Evolutionary conservation across 1,284 basidiomycete species (phyloP), one percentile per base, ranked within the genome.

Genomic region (Ustilago trichophora): DNA sequence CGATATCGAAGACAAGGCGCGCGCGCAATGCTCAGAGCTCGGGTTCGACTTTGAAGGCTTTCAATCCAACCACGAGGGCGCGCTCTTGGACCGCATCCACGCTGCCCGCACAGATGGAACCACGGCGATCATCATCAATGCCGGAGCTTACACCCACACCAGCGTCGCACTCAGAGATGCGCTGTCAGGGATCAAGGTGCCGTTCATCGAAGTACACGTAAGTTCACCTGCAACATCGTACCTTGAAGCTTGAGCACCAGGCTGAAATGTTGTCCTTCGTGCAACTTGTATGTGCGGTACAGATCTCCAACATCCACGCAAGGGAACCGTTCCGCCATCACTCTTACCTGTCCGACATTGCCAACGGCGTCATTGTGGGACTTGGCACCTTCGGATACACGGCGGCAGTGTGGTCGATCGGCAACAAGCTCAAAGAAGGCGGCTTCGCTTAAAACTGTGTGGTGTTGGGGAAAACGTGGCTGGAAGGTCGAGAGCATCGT

Each of bases 121-220:
- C 10, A 31, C 19, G 8, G 55, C 49, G 11, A 72, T 76, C 48
- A 46, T 83, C 11, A 74, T 83, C 55, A 83, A 83, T 38, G 74
- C 82, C 2, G 81, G 74, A 21, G 78, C 75, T 4, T 81, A 73
- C 50, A 82, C 82, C 1, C 82, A 82, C 49, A 80, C 76, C 16
- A 77, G 72, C 12, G 76, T 83, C 1, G 77, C 82, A 1, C 64
- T 83, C 19, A 51, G 81, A 0, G 82, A 82, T 54, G 82, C 81
- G 1, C 55, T 82, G 1, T 24, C 73, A 7, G 70, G 77, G 3
- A 70, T 80, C 10, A 46, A 50, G 2, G 64, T 80, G n/a, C 81
- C 81, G 2, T 82, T 81, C 64, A 74, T 83, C 50, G 82, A 82
- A 60, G 78, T 82, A 25, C 82, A 82, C 51, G 75, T 75, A 29